Conservation (phyloP, 2,329 filamentous ascomycete species). For the Fusarium tupiense region DNA sequence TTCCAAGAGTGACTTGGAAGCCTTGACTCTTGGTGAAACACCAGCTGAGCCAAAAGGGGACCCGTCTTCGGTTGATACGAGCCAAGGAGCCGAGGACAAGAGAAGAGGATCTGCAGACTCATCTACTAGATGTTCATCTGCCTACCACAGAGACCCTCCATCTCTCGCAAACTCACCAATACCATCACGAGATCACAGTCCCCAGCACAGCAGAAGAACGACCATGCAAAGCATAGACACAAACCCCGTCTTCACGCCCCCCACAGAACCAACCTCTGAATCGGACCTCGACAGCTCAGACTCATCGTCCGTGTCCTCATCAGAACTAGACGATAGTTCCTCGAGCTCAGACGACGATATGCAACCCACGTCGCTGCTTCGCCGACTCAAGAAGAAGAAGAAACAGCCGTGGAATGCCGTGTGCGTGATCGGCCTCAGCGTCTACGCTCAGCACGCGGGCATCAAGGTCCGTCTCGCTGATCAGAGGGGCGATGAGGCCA, state of each 20-base stretch:
- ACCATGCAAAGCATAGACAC: constrained; percentile 24
- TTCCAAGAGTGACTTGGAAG: constrained; percentile 28
- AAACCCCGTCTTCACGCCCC: constrained; percentile 23
- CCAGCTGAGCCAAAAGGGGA: constrained; percentile 5
- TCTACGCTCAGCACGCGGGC: constrained; percentile 50
- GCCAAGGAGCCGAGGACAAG: constrained; percentile 17
- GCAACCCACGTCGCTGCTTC: neutral
- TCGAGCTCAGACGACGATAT: constrained; percentile 36
- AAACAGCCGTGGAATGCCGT: constrained; percentile 54
- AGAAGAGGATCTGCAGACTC: neutral
- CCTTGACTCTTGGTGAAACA: neutral
- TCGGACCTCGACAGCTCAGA: constrained; percentile 27
- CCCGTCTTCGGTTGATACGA: constrained; percentile 2
- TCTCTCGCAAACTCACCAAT: constrained; percentile 1
- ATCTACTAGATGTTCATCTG: neutral
- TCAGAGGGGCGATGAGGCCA: constrained; percentile 42
- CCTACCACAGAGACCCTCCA: neutral
- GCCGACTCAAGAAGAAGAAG: constrained; percentile 9
- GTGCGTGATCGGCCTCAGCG: constrained; percentile 52
- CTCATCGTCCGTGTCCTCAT: constrained; percentile 37
- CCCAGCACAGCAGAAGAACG: constrained; percentile 6
- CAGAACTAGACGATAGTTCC: constrained; percentile 36
- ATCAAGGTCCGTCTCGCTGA: constrained; percentile 50
- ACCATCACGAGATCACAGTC: neutral
- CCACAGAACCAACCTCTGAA: constrained; percentile 21